Percentiles rank a stretch among this genome's conserved stretches.
Conservation (phyloP, 129 eudicot species). For the Helianthus annuus region HanXRQr2.0-SUNRISE NC_035449.2:19095345-19095844, state of each 20-base stretch:
- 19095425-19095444: background rate
- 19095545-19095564: background rate
- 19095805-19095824: background rate
- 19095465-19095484: background rate
- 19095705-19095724: conserved; percentile 95
- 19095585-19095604: conserved; percentile 88
- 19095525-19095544: background rate
- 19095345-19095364: conserved; percentile 43
- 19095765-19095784: conserved; percentile 79
- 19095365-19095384: background rate
- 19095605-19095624: conserved; percentile 99
- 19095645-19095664: conserved; percentile 92
- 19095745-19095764: conserved; percentile 99
- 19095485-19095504: background rate
- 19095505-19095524: background rate
- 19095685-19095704: conserved; percentile 99
- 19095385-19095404: conserved; percentile 6
- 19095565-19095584: conserved; percentile 2
- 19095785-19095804: conserved; percentile 1
- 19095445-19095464: too few species aligned
- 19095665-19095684: conserved; percentile 96
- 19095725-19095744: conserved; percentile 98
- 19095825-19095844: conserved; percentile 1
- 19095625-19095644: conserved; percentile 96
- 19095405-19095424: background rate